These are phyloP conservation scores for Chrysoporthe deuterocubensis DNA, from an alignment of 2,329 filamentous ascomycete genomes.

Conservation along the genomic window DNA sequence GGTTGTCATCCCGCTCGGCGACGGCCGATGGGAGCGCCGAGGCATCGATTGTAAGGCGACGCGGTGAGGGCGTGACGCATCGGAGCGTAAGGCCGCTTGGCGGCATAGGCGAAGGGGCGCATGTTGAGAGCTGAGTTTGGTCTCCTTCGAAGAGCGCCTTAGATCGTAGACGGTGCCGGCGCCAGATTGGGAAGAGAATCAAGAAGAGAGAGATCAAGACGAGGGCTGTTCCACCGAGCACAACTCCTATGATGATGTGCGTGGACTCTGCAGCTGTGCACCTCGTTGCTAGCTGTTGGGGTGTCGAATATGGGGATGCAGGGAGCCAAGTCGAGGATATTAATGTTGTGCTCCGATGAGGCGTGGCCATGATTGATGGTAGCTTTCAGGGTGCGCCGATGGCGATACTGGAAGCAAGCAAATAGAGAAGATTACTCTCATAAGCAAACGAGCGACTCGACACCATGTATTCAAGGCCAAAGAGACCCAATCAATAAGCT, in stretches of 20 bases:
- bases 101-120: not conserved
- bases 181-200: constrained; percentile 6
- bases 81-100: not conserved
- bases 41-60: constrained; percentile 7
- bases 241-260: constrained; percentile 21
- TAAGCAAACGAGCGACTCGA: not conserved
- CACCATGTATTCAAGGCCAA: not conserved
- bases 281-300: not conserved
- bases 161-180: not conserved
- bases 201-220: constrained; percentile 8
- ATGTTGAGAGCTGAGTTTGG: not conserved
- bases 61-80: not conserved
- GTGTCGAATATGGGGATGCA: not conserved
- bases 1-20: not conserved
- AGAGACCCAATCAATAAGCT: no score
- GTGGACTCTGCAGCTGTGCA: not conserved
- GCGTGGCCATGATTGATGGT: not conserved
- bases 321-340: not conserved
- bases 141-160: not conserved
- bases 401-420: not conserved
- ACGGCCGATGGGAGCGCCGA: not conserved
- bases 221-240: constrained; percentile 17
- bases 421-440: not conserved
- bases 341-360: not conserved
- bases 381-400: not conserved